Conservation (phyloP, 495 filamentous ascomycete genomes). For the Tuber borchii region DNA sequence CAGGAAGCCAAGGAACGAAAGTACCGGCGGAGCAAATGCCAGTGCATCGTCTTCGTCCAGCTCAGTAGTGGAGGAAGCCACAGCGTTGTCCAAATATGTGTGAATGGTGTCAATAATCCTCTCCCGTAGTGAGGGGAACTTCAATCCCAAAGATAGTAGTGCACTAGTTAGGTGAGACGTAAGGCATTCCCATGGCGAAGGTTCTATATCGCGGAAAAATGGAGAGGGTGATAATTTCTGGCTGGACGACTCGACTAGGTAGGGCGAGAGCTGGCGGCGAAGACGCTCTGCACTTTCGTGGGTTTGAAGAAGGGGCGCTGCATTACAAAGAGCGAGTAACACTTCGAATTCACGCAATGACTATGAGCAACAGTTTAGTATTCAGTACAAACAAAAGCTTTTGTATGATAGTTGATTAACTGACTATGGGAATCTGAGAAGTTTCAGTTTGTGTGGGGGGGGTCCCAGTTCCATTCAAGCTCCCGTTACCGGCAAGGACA, state of each 20-base stretch:
- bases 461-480: conserved; percentile 44
- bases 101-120: conserved; percentile 55
- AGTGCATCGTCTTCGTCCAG: conserved; percentile 56
- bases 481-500: conserved; percentile 42
- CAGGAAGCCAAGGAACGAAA: conserved; percentile 82
- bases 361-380: conserved; percentile 45
- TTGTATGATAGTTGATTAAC: conserved; percentile 16
- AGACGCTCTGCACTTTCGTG: conserved; percentile 66
- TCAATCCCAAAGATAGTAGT: conserved; percentile 67
- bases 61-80: conserved; percentile 46
- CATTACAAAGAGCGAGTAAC: conserved; percentile 79
- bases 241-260: conserved; percentile 71
- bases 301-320: conserved; percentile 63
- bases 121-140: conserved; percentile 59
- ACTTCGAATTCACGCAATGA: conserved; percentile 78
- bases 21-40: conserved; percentile 63
- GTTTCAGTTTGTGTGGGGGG: conserved; percentile 43
- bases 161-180: conserved; percentile 71
- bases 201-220: conserved; percentile 70
- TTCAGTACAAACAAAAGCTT: background rate
- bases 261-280: conserved; percentile 64
- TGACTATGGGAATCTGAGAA: conserved; percentile 52
- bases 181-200: conserved; percentile 83
- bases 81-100: conserved; percentile 61
- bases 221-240: conserved; percentile 74